phyloP scores from a whole-genome alignment of 2,329 filamentous ascomycete genomes.

The Coniochaeta prunicola region DNA sequence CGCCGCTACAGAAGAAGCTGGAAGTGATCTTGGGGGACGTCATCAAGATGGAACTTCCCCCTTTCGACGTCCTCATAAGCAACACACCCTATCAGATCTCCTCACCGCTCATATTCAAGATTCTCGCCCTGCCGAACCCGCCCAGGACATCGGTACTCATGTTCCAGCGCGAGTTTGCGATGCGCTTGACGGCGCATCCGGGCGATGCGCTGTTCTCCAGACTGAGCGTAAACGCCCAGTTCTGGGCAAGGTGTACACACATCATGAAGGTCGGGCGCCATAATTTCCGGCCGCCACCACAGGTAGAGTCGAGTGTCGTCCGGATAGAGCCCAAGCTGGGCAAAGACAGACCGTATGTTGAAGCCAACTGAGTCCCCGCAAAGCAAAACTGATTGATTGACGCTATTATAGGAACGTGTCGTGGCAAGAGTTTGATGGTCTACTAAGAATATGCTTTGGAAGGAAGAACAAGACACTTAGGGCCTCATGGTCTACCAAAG shows the following conservation, averaged over 20 bases:
- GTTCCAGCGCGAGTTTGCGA: slow-evolving; percentile 90
- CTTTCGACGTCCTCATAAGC: slow-evolving; percentile 62
- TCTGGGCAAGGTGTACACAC: slow-evolving; percentile 61
- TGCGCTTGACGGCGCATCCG: slow-evolving; percentile 79
- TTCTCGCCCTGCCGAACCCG: slow-evolving; percentile 73
- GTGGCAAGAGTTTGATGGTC: slow-evolving; percentile 92
- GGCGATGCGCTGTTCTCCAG: slow-evolving; percentile 85
- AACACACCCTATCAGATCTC: slow-evolving; percentile 80
- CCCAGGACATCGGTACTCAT: slow-evolving; percentile 75
- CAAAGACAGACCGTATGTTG: slow-evolving; percentile 1
- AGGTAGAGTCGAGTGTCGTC: slow-evolving; percentile 65
- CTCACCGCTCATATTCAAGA: slow-evolving; percentile 79
- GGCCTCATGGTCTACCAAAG: slow-evolving; percentile 72
- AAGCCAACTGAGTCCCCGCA: not conserved
- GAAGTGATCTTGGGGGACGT: slow-evolving; percentile 88
- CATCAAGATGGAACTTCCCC: slow-evolving; percentile 71
- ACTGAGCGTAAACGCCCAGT: slow-evolving; percentile 88
- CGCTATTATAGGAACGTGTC: slow-evolving; percentile 66
- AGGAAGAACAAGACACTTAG: slow-evolving; percentile 88
- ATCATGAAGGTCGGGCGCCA: slow-evolving; percentile 93
- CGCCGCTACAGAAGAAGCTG: slow-evolving; percentile 72
- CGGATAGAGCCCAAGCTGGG: slow-evolving; percentile 54
- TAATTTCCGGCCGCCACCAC: slow-evolving; percentile 92
- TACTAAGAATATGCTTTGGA: slow-evolving; percentile 72
- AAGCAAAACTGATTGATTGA: slow-evolving; percentile 28